Evolutionary conservation across 2,329 filamentous ascomycete species (phyloP), one percentile per base, ranked within the genome.

Genomic region (Paraconiothyrium sp.): DNA sequence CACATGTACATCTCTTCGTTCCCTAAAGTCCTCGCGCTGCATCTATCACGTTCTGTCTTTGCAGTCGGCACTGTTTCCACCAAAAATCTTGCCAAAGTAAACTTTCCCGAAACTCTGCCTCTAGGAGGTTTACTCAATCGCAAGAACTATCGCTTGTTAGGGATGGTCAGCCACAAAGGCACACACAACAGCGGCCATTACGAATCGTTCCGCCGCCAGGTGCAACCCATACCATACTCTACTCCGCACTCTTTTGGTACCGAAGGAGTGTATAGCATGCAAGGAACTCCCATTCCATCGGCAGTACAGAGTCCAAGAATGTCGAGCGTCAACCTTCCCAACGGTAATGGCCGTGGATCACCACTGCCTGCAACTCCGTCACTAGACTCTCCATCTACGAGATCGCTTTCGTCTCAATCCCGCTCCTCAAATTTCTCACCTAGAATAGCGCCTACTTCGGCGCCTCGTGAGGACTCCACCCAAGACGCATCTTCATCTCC

Each of bases 131-230:
- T 98, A 27, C 80, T 95, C 47, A 86, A 91, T 59, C 89, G 91
- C 72, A 91, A 89, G 66, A 90, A 87, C 74, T 99, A 97, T 79
- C 92, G 90, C 71, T 84, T 99, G 5, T 85, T 97, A 0, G 93
- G 91, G 13, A 88, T 97, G 39, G 93, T 99, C 39, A 97, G 92
- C 24, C 95, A 99, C 76, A 97, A 97, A 73, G 95, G 95, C 41
- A 96, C 92, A 64, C 95, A 99, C 76, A 90, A 97, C 74, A 97
- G 93, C 71, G 95, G 95, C 0, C 95, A 99, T 76, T 99, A 99
- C 80, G 95, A 99, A 78, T 94, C 93, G 0, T 98, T 98, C 78
- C 87, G 95, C 37, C 88, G 95, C 41, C 95, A 98, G 78, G 90
- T 92, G 61, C 81, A 92, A 9, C 88, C 90, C 54, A 82, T 90